A percentile compares a stretch with the other conserved stretches of the same genome.
These are phyloP conservation scores for Corrigiola litoralis DNA, from an alignment of 179 eudicot species.

Conservation along the genomic window DNA sequence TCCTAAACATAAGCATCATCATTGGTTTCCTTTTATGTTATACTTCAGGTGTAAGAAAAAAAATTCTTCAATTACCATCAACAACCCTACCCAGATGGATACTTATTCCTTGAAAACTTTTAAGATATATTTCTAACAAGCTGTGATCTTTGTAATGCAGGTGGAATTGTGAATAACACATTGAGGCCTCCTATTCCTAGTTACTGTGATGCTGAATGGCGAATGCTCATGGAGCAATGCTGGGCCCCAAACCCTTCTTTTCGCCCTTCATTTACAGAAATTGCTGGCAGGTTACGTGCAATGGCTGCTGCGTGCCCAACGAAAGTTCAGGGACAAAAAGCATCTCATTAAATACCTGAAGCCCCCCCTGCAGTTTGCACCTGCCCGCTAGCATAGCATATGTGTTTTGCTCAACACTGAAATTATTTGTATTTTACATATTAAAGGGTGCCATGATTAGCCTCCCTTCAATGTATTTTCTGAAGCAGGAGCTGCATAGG, in stretches of 20 bases:
- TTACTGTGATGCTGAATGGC: constrained; percentile 45
- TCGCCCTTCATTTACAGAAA: constrained; percentile 48
- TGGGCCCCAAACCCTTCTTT: constrained; percentile 49
- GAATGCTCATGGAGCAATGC: constrained; percentile 48
- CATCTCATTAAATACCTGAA: constrained; percentile 26
- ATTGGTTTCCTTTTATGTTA: too few relatives aligned
- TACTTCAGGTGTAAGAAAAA: too few relatives aligned
- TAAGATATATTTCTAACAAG: neutral
- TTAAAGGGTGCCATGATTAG: neutral
- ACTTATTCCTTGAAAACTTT: neutral
- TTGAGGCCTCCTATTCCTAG: constrained; percentile 42
- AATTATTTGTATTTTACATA: constrained; percentile 2
- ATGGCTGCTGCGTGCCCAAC: constrained; percentile 49
- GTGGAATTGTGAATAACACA: constrained; percentile 55
- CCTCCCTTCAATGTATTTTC: constrained; percentile 20
- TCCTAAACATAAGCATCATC: too few relatives aligned
- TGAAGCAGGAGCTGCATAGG: constrained; percentile 23
- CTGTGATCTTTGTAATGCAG: constrained; percentile 20
- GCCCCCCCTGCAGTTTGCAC: neutral
- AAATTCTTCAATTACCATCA: too few relatives aligned
- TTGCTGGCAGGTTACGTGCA: constrained; percentile 37
- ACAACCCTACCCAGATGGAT: too few relatives aligned
- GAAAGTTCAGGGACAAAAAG: constrained; percentile 29
- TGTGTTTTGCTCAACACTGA: neutral
- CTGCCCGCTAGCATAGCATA: neutral